Base-by-base conservation (phyloP, 106 monocot genomes). In the Dactylorhiza incarnata region DNA sequence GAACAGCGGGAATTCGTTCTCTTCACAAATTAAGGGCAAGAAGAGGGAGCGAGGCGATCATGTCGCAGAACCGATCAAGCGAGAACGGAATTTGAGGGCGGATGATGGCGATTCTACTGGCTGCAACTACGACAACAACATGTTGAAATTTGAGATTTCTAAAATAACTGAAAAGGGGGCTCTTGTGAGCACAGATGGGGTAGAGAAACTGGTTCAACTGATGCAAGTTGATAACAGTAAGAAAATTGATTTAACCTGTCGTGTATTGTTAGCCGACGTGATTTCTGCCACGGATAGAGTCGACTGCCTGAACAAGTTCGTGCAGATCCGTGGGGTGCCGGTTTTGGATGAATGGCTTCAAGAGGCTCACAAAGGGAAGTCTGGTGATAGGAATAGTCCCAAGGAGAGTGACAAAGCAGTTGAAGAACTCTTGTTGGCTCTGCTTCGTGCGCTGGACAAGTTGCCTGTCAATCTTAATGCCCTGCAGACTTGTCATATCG, bases 141-240 rank as follows among this genome's bases (percentile, higher is more conserved):
- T 83, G 80, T 70, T 88, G 49, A 99, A 88, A 69, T 79, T 78
- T 66, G 91, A 94, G 78, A 74, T 99, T 79, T 79, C 86, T 13
- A 91, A 91, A 79, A 85, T 99, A 72, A 85, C 94, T 25, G 97
- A 99, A 22, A 94, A 89, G 76, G 94, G 97, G 14, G 91, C 87
- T 19, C 83, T 99, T 70, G 20, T 79, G 58, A 81, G 80, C 73
- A 59, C 78, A 78, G 94, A 94, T 74, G 86, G 82, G 6, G 91
- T 91, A 80, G 94, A 94, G 72, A 94, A 88, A 65, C 76, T 99
- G 68, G 80, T 99, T 25, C 81, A 87, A 48, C 84, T 99, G 26
- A 94, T 99, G 87, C 91, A 89, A 71, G 47, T 89, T 67, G 91
- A 94, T 73, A 84, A 81, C 59, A 94, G 89, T 62, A 90, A 80